Evolutionary conservation across 805 yeast species (phyloP).

Genomic region (Candida michaelii): DNA sequence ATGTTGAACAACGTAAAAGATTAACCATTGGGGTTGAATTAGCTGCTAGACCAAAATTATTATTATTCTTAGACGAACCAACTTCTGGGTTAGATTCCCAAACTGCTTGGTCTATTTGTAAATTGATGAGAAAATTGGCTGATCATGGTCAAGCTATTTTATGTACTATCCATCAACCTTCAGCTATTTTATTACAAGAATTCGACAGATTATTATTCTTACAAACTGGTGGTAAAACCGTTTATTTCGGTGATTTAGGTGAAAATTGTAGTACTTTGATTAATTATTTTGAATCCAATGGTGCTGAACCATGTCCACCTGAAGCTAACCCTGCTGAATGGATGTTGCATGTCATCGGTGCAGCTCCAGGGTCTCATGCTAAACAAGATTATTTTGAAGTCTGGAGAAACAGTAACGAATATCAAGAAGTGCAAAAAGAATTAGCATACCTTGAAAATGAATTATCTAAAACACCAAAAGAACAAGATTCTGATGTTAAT

Average conservation of each 20-base stretch:
- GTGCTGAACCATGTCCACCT: conserved; percentile 51
- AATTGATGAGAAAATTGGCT: conserved; percentile 40
- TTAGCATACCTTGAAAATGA: conserved; percentile 65
- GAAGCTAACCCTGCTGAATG: conserved; percentile 59
- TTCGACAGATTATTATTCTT: conserved; percentile 72
- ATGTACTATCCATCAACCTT: conserved; percentile 80
- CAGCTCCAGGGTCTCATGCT: conserved; percentile 78
- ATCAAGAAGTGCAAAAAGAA: conserved; percentile 56
- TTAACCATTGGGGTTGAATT: conserved; percentile 43
- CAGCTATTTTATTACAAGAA: conserved; percentile 72
- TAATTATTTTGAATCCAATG: conserved; percentile 66
- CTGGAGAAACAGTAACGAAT: conserved; percentile 72
- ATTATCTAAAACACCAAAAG: conserved; percentile 21
- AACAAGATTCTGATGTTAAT: conserved; percentile 26
- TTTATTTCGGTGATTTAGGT: conserved; percentile 81
- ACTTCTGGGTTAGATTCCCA: conserved; percentile 46
- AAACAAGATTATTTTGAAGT: conserved; percentile 71
- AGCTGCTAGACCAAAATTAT: conserved; percentile 39
- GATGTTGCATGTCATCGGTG: conserved; percentile 87
- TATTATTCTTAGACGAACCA: conserved; percentile 43
- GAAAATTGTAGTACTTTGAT: conserved; percentile 57
- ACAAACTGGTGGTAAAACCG: conserved; percentile 76
- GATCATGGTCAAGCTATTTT: conserved; percentile 43
- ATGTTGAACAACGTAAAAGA: conserved; percentile 43
- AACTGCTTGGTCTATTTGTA: conserved; percentile 44